phyloP scores from a whole-genome alignment of 169 alveolate genomes.

The Cryptosporidium parvum region DNA sequence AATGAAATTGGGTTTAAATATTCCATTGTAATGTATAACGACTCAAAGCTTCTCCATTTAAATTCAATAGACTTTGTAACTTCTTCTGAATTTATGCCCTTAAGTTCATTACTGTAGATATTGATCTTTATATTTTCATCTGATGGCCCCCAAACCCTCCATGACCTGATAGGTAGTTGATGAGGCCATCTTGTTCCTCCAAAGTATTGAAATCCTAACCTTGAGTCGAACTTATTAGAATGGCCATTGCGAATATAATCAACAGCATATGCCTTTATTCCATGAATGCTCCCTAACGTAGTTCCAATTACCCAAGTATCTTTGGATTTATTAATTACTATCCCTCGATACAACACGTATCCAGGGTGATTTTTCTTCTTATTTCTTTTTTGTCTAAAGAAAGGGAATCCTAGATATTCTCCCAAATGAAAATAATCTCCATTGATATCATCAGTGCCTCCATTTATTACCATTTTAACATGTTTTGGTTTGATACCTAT shows the following conservation, averaged over 20 bases:
- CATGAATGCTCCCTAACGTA: conserved; percentile 67
- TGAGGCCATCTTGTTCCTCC: conserved; percentile 77
- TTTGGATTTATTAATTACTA: conserved; percentile 28
- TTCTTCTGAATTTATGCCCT: conserved; percentile 44
- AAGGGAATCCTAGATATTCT: conserved; percentile 69
- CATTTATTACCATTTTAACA: conserved; percentile 62
- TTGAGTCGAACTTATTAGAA: conserved; percentile 1
- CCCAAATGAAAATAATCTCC: conserved; percentile 72
- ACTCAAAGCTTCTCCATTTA: conserved; percentile 53
- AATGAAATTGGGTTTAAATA: conserved; percentile 34
- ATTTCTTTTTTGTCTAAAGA: conserved; percentile 69
- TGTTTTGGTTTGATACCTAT: conserved; percentile 42
- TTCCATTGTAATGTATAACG: conserved; percentile 55
- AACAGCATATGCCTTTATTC: conserved; percentile 68
- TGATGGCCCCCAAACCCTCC: conserved; percentile 63
- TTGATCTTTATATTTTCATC: conserved; percentile 41
- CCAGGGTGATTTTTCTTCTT: conserved; percentile 64
- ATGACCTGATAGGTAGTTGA: conserved; percentile 56
- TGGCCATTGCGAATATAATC: conserved; percentile 14
- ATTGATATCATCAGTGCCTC: conserved; percentile 68
- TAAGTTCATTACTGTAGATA: conserved; percentile 48
- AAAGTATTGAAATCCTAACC: conserved; percentile 52
- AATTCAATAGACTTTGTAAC: conserved; percentile 37
- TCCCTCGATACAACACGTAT: conserved; percentile 53
- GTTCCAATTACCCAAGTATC: conserved; percentile 75